phyloP scores from a whole-genome alignment of 1,284 basidiomycete species.

The Fistulinella staudtii region DNA sequence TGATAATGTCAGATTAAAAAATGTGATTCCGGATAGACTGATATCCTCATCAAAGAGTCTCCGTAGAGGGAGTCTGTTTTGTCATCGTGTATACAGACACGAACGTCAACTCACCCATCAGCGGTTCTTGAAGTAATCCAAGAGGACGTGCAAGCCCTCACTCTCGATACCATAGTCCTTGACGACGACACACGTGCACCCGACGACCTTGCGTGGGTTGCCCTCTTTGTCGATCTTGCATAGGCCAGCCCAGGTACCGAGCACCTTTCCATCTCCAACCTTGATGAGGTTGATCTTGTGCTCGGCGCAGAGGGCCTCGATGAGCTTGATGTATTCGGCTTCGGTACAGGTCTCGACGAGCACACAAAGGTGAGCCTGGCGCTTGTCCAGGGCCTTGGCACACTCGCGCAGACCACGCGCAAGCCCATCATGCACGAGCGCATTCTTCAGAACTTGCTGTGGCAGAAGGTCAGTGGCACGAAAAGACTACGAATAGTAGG shows the following conservation, averaged over 20 bases:
- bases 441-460: conserved; percentile 92
- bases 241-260: conserved; percentile 97
- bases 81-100: conserved; percentile 51
- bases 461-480: conserved; percentile 5
- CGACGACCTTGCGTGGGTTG: conserved; percentile 96
- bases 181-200: conserved; percentile 96
- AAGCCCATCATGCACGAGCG: conserved; percentile 96
- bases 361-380: conserved; percentile 97
- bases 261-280: conserved; percentile 95
- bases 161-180: conserved; percentile 97
- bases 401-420: conserved; percentile 97
- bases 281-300: conserved; percentile 99
- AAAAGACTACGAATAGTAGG: conserved; percentile 1
- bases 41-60: conserved; percentile 63
- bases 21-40: conserved; percentile 29
- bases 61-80: conserved; percentile 86
- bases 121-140: conserved; percentile 96
- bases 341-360: conserved; percentile 99
- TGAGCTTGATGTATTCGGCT: conserved; percentile 99
- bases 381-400: conserved; percentile 98
- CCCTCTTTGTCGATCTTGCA: conserved; percentile 99
- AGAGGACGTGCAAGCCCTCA: conserved; percentile 93
- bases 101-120: conserved; percentile 41
- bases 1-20: conserved; percentile 52
- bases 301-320: conserved; percentile 98